Conservation (phyloP, 352 stramenopile genomes). For the Paralagenidium karlingii region DNA sequence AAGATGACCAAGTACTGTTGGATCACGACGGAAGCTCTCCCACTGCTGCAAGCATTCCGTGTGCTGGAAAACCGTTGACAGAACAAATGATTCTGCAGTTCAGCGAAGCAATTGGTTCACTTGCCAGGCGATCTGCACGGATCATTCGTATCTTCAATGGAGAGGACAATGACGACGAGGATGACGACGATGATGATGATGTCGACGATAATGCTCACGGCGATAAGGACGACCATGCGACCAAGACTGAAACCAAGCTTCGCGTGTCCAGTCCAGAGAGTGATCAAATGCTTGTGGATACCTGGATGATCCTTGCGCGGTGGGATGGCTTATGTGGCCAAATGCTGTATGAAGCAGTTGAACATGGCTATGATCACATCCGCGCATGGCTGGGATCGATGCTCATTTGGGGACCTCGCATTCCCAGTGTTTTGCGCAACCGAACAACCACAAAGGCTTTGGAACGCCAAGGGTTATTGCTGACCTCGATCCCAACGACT, state of each 20-base stretch:
- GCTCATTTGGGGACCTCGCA: conserved; percentile 48
- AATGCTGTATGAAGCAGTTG: conserved; percentile 60
- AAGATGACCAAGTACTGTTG: no score
- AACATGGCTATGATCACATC: conserved; percentile 69
- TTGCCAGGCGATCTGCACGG: no score
- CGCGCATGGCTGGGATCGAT: conserved; percentile 67
- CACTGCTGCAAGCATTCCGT: no score
- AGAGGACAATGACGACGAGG: conserved; percentile 7
- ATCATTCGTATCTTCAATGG: no score
- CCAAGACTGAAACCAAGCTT: no score
- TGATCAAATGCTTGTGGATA: conserved; percentile 35
- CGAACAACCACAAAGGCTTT: conserved; percentile 38
- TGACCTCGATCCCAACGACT: conserved; percentile 41
- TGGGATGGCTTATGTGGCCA: conserved; percentile 76
- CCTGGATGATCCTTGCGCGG: conserved; percentile 75
- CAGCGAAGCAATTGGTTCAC: conserved; percentile 34
- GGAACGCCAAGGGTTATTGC: conserved; percentile 50
- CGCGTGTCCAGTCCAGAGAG: neutral
- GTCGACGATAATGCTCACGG: neutral
- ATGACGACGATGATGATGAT: conserved; percentile 5
- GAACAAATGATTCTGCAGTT: conserved; percentile 53
- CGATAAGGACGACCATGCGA: conserved; percentile 3
- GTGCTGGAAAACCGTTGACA: conserved; percentile 41
- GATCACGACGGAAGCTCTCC: no score
- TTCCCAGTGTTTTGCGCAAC: conserved; percentile 17